These are phyloP conservation scores for Creolimax fragrantissima DNA, from an alignment of 78 protist genomes.

Conservation along the genomic window DNA sequence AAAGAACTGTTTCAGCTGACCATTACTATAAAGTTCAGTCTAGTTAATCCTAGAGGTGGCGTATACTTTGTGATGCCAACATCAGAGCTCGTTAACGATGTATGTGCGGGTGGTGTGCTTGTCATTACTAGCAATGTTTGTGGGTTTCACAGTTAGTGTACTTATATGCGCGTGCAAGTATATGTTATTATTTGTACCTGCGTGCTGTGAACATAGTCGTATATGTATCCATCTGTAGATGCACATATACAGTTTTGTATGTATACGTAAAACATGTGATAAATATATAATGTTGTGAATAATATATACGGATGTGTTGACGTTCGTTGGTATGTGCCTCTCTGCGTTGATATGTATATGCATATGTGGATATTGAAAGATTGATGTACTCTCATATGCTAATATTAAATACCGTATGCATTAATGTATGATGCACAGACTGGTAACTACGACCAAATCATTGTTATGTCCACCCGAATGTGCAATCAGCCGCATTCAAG, in stretches of 20 bases:
- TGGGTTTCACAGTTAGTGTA: neutral
- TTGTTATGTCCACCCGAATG: too few species aligned
- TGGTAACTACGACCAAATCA: too few species aligned
- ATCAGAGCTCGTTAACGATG: neutral
- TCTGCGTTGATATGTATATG: neutral
- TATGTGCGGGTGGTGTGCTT: too few species aligned
- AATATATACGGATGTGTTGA: neutral
- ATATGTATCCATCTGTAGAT: neutral
- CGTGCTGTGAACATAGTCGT: neutral
- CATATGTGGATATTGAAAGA: neutral
- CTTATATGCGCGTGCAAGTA: neutral
- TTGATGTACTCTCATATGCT: neutral
- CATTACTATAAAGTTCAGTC: neutral
- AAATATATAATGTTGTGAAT: neutral
- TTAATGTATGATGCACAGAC: neutral
- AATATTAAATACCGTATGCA: neutral
- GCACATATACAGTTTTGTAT: neutral
- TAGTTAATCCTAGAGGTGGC: neutral
- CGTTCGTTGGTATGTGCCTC: neutral
- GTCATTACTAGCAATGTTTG: too few species aligned
- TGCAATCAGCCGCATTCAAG: too few species aligned
- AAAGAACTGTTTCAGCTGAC: neutral
- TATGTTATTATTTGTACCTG: neutral
- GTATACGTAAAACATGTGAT: neutral
- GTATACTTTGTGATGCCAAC: slow-evolving; percentile 9